phyloP scores from a whole-genome alignment of 495 filamentous ascomycete genomes.

The Saxophila tyrrhenica region DNA sequence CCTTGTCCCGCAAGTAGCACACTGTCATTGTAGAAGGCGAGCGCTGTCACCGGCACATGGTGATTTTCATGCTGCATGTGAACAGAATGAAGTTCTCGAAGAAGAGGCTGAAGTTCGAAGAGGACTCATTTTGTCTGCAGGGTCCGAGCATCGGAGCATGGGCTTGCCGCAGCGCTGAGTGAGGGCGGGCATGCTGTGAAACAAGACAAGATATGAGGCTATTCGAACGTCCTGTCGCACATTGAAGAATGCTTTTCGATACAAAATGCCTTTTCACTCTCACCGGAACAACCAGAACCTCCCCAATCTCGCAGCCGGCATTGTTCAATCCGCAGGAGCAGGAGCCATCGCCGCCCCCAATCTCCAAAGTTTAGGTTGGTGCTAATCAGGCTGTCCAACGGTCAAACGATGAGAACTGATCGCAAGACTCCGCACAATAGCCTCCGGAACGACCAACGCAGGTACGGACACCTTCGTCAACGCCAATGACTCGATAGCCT shows the following conservation, averaged over 20 bases:
- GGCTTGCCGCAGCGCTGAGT: not conserved
- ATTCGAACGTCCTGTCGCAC: not conserved
- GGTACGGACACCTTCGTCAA: conserved; percentile 9
- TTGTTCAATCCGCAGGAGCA: not conserved
- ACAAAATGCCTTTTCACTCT: conserved; percentile 8
- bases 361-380: not conserved
- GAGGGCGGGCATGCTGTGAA: not conserved
- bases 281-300: conserved; percentile 1
- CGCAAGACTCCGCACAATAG: not conserved
- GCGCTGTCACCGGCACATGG: conserved; percentile 44
- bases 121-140: not conserved
- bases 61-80: conserved; percentile 24
- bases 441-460: conserved; percentile 3
- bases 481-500: not conserved
- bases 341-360: not conserved
- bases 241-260: not conserved
- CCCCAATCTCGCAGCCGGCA: not conserved
- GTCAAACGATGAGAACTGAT: not conserved
- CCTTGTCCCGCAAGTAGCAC: conserved; percentile 64
- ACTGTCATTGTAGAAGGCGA: conserved; percentile 35
- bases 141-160: too few species aligned
- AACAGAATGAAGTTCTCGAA: not conserved
- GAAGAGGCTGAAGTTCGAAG: not conserved
- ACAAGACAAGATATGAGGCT: not conserved
- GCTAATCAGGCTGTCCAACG: not conserved